Evolutionary conservation across 257 asterid species (phyloP).

Genomic region (Prunella vulgaris): DNA sequence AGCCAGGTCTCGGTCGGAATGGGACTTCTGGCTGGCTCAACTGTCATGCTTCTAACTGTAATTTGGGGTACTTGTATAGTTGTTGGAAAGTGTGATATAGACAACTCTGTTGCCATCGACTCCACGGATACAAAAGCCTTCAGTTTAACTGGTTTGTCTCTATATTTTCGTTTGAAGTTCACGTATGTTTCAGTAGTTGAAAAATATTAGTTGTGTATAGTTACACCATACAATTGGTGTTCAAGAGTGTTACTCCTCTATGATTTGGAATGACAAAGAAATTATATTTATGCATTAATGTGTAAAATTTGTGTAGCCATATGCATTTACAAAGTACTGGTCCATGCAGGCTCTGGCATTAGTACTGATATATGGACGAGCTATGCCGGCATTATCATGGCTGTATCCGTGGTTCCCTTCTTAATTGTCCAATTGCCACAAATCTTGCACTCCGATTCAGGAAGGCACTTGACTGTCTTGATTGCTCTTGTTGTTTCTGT

Average conservation of each 20-base stretch:
- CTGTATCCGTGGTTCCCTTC: constrained; percentile 73
- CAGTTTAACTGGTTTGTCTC: constrained; percentile 63
- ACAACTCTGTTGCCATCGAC: constrained; percentile 47
- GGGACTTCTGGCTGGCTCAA: constrained; percentile 94
- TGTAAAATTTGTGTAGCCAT: not conserved
- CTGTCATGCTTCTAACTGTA: constrained; percentile 87
- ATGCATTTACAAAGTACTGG: constrained; percentile 9
- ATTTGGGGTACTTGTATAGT: constrained; percentile 86
- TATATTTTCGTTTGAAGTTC: constrained; percentile 7
- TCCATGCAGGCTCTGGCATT: constrained; percentile 81
- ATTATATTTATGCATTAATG: not conserved
- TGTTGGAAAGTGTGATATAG: constrained; percentile 81
- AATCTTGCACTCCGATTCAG: constrained; percentile 49
- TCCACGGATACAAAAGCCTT: constrained; percentile 54
- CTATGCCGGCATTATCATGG: constrained; percentile 89
- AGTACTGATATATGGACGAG: constrained; percentile 86
- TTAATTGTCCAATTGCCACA: constrained; percentile 76
- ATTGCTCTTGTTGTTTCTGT: constrained; percentile 66
- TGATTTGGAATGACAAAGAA: not conserved
- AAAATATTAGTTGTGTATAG: too few species aligned
- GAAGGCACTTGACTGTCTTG: constrained; percentile 68
- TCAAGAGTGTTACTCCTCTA: not conserved
- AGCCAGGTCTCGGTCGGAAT: constrained; percentile 95
- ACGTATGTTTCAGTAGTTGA: not conserved
- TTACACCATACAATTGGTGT: too few species aligned